These are phyloP conservation scores for Eudorina sp. DNA, from an alignment of 139 green algal genomes.

Conservation along the genomic window DNA sequence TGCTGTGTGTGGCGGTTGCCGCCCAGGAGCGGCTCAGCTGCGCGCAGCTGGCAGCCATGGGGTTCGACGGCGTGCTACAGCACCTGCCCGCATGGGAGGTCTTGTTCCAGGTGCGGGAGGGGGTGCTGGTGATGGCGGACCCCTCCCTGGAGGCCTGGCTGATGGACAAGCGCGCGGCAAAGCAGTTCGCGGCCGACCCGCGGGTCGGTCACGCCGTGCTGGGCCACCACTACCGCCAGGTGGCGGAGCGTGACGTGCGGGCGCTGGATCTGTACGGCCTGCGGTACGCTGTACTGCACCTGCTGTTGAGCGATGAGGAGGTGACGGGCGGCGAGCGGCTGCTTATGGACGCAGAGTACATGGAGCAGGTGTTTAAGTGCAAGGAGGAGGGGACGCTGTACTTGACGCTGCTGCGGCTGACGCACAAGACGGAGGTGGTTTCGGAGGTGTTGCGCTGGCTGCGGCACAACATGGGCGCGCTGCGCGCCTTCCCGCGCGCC, in stretches of 20 bases:
- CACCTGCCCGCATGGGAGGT: slow-evolving; percentile 30
- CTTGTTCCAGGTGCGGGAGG: background rate
- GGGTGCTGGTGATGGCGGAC: background rate
- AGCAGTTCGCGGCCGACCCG: slow-evolving; percentile 14
- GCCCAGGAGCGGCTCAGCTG: slow-evolving; percentile 20
- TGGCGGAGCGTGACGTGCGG: slow-evolving; percentile 6
- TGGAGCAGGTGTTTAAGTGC: slow-evolving; percentile 36
- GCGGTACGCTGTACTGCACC: slow-evolving; percentile 26
- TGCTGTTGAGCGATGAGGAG: slow-evolving; percentile 37
- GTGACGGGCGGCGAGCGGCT: slow-evolving; percentile 29
- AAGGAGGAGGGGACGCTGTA: slow-evolving; percentile 36
- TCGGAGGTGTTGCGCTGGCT: slow-evolving; percentile 37
- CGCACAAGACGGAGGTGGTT: slow-evolving; percentile 30
- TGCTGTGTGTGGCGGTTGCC: slow-evolving; percentile 31
- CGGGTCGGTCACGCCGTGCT: slow-evolving; percentile 33
- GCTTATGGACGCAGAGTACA: slow-evolving; percentile 38
- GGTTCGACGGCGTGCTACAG: slow-evolving; percentile 2
- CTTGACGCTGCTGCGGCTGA: slow-evolving; percentile 14
- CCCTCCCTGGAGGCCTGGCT: slow-evolving; percentile 43
- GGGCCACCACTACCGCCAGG: slow-evolving; percentile 15
- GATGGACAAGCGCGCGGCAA: background rate
- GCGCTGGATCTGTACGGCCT: slow-evolving; percentile 12
- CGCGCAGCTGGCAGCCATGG: slow-evolving; percentile 24
- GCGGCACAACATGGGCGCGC: slow-evolving; percentile 20
- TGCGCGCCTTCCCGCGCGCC: slow-evolving; percentile 19